phyloP scores from a whole-genome alignment of 495 filamentous ascomycete genomes.

The Penicillium cataractarum region DNA sequence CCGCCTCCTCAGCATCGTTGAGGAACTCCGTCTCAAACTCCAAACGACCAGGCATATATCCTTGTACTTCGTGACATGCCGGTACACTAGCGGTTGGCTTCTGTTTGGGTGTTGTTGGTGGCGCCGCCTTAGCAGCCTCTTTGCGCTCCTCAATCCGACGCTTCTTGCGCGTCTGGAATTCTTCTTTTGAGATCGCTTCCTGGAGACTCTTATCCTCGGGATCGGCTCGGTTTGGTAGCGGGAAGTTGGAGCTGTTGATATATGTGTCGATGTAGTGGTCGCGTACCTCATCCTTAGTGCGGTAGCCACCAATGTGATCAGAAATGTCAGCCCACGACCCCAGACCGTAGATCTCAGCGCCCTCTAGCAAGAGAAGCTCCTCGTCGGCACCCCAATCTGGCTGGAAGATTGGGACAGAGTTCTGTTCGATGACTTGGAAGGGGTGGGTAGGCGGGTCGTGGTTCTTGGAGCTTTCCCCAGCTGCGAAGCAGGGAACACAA shows the following conservation, averaged over 20 bases:
- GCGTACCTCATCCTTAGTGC: slow-evolving; percentile 90
- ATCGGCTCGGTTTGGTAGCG: slow-evolving; percentile 80
- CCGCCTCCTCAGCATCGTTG: slow-evolving; percentile 97
- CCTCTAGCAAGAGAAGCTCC: slow-evolving; percentile 88
- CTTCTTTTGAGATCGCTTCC: slow-evolving; percentile 80
- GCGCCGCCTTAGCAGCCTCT: slow-evolving; percentile 81
- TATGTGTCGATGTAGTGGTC: slow-evolving; percentile 92
- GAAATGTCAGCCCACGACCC: slow-evolving; percentile 98
- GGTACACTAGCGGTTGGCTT: slow-evolving; percentile 95
- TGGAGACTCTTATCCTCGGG: slow-evolving; percentile 77
- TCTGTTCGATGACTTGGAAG: slow-evolving; percentile 95
- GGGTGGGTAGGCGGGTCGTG: slow-evolving; percentile 85
- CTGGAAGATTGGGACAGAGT: slow-evolving; percentile 95
- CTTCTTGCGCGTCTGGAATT: slow-evolving; percentile 94
- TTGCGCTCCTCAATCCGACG: slow-evolving; percentile 90
- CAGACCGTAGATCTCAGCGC: slow-evolving; percentile 95
- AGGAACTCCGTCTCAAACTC: slow-evolving; percentile 98
- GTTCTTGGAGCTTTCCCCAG: slow-evolving; percentile 71
- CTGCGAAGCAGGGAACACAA: slow-evolving; percentile 92
- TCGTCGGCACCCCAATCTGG: slow-evolving; percentile 97
- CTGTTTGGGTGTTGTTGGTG: slow-evolving; percentile 84
- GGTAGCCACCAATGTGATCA: slow-evolving; percentile 94
- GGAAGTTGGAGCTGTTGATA: slow-evolving; percentile 79
- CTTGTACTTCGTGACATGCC: slow-evolving; percentile 94
- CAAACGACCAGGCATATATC: slow-evolving; percentile 96